These are phyloP conservation scores for Geotrichum phurueaensis DNA, from an alignment of 1,139 yeast species.

Conservation along the genomic window DNA sequence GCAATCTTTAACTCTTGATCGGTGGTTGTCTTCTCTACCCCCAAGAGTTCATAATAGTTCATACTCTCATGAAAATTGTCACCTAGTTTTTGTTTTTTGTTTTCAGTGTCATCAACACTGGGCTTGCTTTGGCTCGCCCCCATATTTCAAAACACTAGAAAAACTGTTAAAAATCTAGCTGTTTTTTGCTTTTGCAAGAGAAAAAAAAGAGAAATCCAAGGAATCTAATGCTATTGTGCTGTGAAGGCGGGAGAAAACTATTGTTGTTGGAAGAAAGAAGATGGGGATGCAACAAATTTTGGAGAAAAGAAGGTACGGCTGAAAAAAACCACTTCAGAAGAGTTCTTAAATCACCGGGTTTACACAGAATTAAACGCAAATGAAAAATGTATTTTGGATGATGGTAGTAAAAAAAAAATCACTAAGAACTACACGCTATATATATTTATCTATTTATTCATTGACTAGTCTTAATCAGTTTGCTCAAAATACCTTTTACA, in stretches of 20 bases:
- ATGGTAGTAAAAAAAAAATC: neutral
- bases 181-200: neutral
- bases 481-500: neutral
- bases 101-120: neutral
- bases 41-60: slow-evolving; percentile 65
- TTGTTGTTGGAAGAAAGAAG: neutral
- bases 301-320: neutral
- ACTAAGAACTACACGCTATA: neutral
- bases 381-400: too few species aligned
- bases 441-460: neutral
- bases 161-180: neutral
- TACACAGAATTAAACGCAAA: too few species aligned
- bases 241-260: neutral
- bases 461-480: neutral
- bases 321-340: neutral
- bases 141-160: neutral
- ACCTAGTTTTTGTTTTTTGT: neutral
- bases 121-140: neutral
- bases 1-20: slow-evolving; percentile 81
- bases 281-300: too few species aligned
- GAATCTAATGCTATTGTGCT: too few species aligned
- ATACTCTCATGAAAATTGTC: neutral
- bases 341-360: too few species aligned
- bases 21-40: slow-evolving; percentile 55
- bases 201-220: too few species aligned